Evolutionary conservation across 2,329 filamentous ascomycete genomes (phyloP).

Genomic region (Neurospora sp.): DNA sequence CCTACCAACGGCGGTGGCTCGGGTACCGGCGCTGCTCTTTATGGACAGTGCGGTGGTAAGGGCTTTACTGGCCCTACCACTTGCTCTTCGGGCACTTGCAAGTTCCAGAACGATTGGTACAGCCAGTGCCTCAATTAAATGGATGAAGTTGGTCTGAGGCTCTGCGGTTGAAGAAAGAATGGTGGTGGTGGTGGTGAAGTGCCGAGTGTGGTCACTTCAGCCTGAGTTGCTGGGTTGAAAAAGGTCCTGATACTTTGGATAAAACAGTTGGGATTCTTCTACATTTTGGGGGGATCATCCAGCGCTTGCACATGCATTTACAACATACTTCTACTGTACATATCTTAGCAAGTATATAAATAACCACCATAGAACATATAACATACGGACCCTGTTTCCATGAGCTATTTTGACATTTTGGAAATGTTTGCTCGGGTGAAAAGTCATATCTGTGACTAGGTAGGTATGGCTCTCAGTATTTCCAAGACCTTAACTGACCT

Average conservation of each 20-base stretch:
- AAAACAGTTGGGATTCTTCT: not conserved
- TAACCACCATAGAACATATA: not conserved
- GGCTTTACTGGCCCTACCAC: conserved; percentile 16
- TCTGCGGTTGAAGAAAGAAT: not conserved
- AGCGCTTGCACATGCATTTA: not conserved
- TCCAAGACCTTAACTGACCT: not conserved
- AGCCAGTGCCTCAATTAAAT: conserved; percentile 9
- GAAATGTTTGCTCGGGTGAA: not conserved
- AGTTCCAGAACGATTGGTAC: conserved; percentile 14
- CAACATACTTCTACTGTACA: not conserved
- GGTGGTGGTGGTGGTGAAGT: not conserved
- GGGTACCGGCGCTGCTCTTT: conserved; percentile 9
- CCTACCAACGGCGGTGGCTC: conserved; percentile 1
- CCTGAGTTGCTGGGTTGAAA: too few species aligned
- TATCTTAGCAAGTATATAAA: not conserved
- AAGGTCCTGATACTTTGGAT: not conserved
- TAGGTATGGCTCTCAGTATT: not conserved
- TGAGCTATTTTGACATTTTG: not conserved
- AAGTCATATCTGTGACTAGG: not conserved
- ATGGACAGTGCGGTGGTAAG: conserved; percentile 17
- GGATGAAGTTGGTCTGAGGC: not conserved
- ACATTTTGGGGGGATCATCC: not conserved
- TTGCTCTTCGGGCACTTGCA: conserved; percentile 16
- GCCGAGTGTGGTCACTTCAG: not conserved
- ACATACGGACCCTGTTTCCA: not conserved